These are phyloP conservation scores for Sugiyamaella boreocaroliniensis DNA, from an alignment of 805 yeast species.

Conservation along the genomic window DNA sequence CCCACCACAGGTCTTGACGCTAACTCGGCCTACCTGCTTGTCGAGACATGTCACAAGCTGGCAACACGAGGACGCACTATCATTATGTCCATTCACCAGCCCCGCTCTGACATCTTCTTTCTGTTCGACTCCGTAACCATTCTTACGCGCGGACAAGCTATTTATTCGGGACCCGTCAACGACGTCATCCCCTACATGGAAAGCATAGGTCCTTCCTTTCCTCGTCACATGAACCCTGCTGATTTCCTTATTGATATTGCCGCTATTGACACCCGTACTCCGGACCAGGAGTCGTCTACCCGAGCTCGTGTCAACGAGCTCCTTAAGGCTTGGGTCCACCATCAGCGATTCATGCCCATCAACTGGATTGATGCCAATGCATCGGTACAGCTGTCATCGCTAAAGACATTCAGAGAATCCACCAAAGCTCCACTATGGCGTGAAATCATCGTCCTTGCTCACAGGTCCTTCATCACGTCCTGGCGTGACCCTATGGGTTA, in stretches of 20 bases:
- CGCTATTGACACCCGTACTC: conserved; percentile 46
- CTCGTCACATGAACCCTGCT: conserved; percentile 51
- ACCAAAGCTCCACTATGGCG: conserved; percentile 36
- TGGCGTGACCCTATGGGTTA: conserved; percentile 47
- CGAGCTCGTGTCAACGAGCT: conserved; percentile 32
- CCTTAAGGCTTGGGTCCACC: conserved; percentile 33
- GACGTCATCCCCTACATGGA: conserved; percentile 45
- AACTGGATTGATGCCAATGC: not conserved
- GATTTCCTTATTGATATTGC: conserved; percentile 53
- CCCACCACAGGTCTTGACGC: conserved; percentile 88
- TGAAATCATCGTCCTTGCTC: conserved; percentile 40
- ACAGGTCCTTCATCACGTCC: conserved; percentile 42
- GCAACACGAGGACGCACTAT: conserved; percentile 61
- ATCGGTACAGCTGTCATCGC: not conserved
- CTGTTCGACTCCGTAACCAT: conserved; percentile 63
- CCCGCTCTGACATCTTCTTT: conserved; percentile 66
- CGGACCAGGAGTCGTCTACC: conserved; percentile 33
- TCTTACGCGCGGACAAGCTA: conserved; percentile 50
- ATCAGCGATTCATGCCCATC: not conserved
- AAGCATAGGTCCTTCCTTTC: conserved; percentile 39
- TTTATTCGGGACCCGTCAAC: conserved; percentile 43
- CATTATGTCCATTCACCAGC: conserved; percentile 76
- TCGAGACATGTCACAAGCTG: conserved; percentile 53
- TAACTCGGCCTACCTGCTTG: conserved; percentile 59
- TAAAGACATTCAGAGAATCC: not conserved